Evolutionary conservation across 2,329 filamentous ascomycete genomes (phyloP), one percentile per base, ranked within the genome.

Genomic region (Venturia effusa): DNA sequence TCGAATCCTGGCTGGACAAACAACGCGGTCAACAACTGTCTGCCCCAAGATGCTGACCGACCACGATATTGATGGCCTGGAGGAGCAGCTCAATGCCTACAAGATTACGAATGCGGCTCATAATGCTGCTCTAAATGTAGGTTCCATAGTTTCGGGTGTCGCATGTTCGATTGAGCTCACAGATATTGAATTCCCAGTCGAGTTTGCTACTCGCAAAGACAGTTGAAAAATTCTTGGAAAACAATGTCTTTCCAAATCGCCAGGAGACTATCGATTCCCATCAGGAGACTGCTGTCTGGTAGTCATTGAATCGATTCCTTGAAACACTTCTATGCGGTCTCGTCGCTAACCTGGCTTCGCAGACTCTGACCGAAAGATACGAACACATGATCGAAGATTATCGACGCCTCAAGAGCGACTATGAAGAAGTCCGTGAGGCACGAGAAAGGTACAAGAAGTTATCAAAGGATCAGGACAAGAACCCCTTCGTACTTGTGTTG

Each of bases 401-500:
- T 71, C 81, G 76, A 64, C 75, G 76, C 0, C 74, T 86, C 37
- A 84, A 81, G 69, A 82, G 78, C 66, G 81, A 84, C 66, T 83
- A 81, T 63, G 83, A 85, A 67, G 80, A 84, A 66, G 81, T 82
- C 66, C 78, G 80, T 48, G 80, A 82, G 60, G 73, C 76, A 0
- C 74, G 81, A 3, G 81, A 84, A 65, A 78, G 78, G 51, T 84
- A 84, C 74, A 84, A 84, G 68, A 78, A 80, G 68, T 70, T 81
- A 64, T 79, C 79, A 5, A 59, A 24, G 10, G 65, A 68, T 34
- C 69, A 78, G 69, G 74, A 82, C 30, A 78, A 80, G 24, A 83
- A 82, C 66, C 80, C 83, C 0, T 87, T 86, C 67, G 83, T 83
- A 1, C 75, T 87, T 1, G 80, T 87, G 7, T 74, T 88, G 0